Evolutionary conservation across 306 rosid species (phyloP).

Genomic region (Begonia peltatifolia): DNA sequence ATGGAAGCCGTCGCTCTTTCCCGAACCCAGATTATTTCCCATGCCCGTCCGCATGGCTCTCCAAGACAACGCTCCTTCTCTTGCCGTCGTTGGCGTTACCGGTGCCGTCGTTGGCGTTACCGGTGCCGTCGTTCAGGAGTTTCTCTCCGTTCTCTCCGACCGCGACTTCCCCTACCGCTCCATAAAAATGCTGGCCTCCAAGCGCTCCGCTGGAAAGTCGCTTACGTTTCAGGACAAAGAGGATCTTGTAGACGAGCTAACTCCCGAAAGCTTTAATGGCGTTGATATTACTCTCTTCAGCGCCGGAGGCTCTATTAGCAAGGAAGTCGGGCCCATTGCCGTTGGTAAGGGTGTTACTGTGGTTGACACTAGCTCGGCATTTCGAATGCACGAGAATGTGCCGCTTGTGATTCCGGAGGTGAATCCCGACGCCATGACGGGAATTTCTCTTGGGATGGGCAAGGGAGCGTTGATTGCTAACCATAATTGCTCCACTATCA

Average conservation of each 20-base stretch:
- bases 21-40: constrained; percentile 12
- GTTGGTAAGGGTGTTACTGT: constrained; percentile 65
- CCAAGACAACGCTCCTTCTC: constrained; percentile 54
- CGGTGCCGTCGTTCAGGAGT: constrained; percentile 97
- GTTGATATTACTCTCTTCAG: constrained; percentile 90
- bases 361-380: constrained; percentile 90
- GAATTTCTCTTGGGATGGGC: constrained; percentile 55
- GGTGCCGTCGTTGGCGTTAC: too few relatives aligned
- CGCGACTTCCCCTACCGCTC: constrained; percentile 90
- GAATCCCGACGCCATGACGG: constrained; percentile 77
- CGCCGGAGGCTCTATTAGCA: constrained; percentile 94
- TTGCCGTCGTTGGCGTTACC: constrained; percentile 90
- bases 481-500: constrained; percentile 96
- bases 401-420: constrained; percentile 95
- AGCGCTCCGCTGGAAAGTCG: constrained; percentile 71
- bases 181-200: constrained; percentile 94
- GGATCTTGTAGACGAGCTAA: constrained; percentile 70
- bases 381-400: constrained; percentile 70
- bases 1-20: constrained; percentile 9
- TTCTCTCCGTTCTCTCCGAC: constrained; percentile 85
- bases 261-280: constrained; percentile 64
- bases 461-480: constrained; percentile 84
- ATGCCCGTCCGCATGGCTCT: constrained; percentile 51
- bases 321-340: constrained; percentile 70
- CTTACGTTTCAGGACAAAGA: constrained; percentile 38